Percentiles rank a stretch among this genome's conserved stretches.
phyloP scores from a whole-genome alignment of 768 basidiomycete genomes.

The Trametes cinnabarina region DNA sequence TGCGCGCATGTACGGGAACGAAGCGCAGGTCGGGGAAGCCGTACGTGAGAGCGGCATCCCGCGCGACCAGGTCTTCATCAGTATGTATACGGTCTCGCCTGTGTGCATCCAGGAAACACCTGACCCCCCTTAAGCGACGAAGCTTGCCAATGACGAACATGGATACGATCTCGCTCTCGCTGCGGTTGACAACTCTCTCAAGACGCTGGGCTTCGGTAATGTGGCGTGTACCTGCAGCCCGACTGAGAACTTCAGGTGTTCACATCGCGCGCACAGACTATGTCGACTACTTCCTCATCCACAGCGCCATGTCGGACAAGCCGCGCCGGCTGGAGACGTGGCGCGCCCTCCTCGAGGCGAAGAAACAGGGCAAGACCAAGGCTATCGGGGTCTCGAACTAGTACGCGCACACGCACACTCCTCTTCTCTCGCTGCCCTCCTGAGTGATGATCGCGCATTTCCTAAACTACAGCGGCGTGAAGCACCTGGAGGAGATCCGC shows the following conservation, averaged over 20 bases:
- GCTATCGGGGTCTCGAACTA: conserved; percentile 48
- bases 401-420: conserved; percentile 32
- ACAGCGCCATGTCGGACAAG: conserved; percentile 39
- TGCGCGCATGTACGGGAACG: conserved; percentile 68
- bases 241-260: no score
- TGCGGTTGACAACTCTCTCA: conserved; percentile 60
- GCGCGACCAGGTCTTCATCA: conserved; percentile 68
- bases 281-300: conserved; percentile 46
- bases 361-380: conserved; percentile 37
- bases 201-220: no score
- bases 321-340: conserved; percentile 38
- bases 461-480: conserved; percentile 47
- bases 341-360: conserved; percentile 37
- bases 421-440: neutral
- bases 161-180: conserved; percentile 61
- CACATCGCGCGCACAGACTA: conserved; percentile 38
- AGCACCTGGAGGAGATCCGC: conserved; percentile 74
- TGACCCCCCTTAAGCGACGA: conserved; percentile 60
- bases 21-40: conserved; percentile 59
- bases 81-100: conserved; percentile 48
- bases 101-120: no score
- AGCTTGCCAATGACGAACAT: conserved; percentile 54
- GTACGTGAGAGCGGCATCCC: conserved; percentile 53
- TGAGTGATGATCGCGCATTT: neutral
- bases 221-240: no score